phyloP scores from a whole-genome alignment of 1,284 basidiomycete genomes.

The Calocybe gambosa region DNA sequence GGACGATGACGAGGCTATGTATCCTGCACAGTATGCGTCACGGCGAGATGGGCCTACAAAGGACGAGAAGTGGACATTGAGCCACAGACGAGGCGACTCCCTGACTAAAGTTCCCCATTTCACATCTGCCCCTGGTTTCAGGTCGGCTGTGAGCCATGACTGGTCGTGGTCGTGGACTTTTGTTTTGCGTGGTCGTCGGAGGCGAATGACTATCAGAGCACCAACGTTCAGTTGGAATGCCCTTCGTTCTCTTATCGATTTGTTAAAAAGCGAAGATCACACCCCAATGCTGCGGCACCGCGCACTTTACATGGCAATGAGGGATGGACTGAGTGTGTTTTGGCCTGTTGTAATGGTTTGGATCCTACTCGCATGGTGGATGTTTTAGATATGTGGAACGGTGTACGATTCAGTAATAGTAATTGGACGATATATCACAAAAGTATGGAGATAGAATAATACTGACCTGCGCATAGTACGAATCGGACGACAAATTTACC shows the following conservation, averaged over 20 bases:
- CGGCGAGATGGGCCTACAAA: constrained; percentile 22
- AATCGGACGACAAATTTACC: too few species aligned
- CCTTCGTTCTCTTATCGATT: constrained; percentile 13
- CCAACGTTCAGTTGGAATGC: constrained; percentile 22
- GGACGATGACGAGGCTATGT: constrained; percentile 35
- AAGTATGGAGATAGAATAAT: too few species aligned
- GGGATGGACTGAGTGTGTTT: constrained; percentile 27
- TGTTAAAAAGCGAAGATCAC: constrained; percentile 17
- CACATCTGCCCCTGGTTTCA: constrained; percentile 20
- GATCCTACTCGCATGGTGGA: constrained; percentile 30
- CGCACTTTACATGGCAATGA: constrained; percentile 21
- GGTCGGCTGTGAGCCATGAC: constrained; percentile 12
- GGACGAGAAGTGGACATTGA: constrained; percentile 28
- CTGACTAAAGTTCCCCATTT: constrained; percentile 20
- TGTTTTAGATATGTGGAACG: constrained; percentile 25
- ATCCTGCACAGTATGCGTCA: constrained; percentile 31
- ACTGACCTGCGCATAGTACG: too few species aligned
- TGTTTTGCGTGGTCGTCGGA: constrained; percentile 34
- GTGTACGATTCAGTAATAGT: not conserved
- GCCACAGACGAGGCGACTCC: constrained; percentile 13
- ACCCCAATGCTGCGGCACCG: constrained; percentile 17
- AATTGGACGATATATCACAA: too few species aligned
- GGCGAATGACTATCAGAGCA: constrained; percentile 32
- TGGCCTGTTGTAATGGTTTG: constrained; percentile 29
- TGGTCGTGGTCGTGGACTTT: constrained; percentile 36